Evolutionary conservation across 192 early-diverging fungal species (phyloP).

Genomic region (Backusella morwellensis): DNA sequence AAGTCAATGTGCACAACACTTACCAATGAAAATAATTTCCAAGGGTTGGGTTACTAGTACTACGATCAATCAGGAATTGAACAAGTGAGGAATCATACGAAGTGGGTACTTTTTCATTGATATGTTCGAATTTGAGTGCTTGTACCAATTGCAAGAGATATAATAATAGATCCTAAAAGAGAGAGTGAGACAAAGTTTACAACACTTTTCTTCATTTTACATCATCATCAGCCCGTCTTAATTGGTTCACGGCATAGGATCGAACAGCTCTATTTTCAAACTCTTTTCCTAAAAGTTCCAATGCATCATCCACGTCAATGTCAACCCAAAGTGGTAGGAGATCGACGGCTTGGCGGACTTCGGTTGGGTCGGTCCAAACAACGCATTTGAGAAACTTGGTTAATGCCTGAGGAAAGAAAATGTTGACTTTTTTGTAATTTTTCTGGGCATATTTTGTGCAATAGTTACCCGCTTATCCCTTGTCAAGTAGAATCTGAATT

Average conservation of each 20-base stretch:
- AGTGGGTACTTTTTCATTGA: conserved; percentile 42
- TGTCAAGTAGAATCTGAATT: conserved; percentile 94
- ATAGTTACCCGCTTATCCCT: conserved; percentile 78
- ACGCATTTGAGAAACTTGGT: conserved; percentile 99
- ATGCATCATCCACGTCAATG: conserved; percentile 92
- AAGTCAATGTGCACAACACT: background rate
- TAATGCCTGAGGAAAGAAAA: conserved; percentile 58
- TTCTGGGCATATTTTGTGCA: background rate
- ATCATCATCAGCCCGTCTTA: conserved; percentile 89
- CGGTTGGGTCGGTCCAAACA: conserved; percentile 89
- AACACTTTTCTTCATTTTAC: conserved; percentile 35
- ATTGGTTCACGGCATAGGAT: conserved; percentile 83
- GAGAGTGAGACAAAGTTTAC: background rate
- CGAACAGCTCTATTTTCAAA: conserved; percentile 85
- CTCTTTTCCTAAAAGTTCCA: conserved; percentile 89
- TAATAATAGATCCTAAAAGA: conserved; percentile 76
- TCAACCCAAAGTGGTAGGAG: conserved; percentile 86
- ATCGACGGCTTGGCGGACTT: conserved; percentile 89
- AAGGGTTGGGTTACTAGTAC: conserved; percentile 77
- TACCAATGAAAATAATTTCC: conserved; percentile 97
- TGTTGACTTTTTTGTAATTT: background rate
- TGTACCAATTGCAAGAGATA: conserved; percentile 98
- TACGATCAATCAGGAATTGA: conserved; percentile 88
- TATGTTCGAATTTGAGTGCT: conserved; percentile 93
- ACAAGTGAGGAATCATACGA: conserved; percentile 67